Evolutionary conservation across 371 early-diverging fungal genomes (phyloP).

Genomic region (Synchytrium microbalum): DNA sequence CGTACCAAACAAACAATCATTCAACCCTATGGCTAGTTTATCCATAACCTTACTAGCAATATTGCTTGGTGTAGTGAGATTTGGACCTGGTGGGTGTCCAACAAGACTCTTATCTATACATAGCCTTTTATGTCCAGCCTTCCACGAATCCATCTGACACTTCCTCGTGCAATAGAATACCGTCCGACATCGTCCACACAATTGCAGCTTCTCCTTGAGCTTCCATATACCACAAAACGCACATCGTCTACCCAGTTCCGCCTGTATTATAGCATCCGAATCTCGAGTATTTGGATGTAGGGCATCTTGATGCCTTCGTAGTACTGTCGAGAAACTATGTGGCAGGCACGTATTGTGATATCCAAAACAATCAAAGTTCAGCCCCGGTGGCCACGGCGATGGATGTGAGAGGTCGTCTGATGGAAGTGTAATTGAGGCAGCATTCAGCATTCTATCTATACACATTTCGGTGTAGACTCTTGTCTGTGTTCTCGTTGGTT

Average conservation of each 20-base stretch:
- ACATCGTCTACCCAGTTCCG: slow-evolving; percentile 9
- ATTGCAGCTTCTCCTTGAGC: background rate
- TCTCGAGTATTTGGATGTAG: background rate
- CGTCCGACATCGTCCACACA: slow-evolving; percentile 7
- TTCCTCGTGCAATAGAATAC: slow-evolving; percentile 10
- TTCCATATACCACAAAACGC: slow-evolving; percentile 13
- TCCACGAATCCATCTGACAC: slow-evolving; percentile 14
- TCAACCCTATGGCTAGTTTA: background rate
- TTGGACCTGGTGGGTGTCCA: background rate
- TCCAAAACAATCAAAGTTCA: slow-evolving; percentile 14
- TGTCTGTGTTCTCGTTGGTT: background rate
- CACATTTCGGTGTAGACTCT: slow-evolving; percentile 19
- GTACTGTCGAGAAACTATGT: background rate
- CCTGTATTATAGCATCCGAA: background rate
- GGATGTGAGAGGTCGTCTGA: background rate
- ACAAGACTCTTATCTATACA: slow-evolving; percentile 10
- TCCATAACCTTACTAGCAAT: background rate
- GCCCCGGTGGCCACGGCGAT: background rate
- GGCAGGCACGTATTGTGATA: slow-evolving; percentile 11
- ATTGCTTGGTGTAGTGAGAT: background rate
- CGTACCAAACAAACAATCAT: background rate
- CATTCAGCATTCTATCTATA: slow-evolving; percentile 12
- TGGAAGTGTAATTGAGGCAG: background rate
- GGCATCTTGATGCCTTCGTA: slow-evolving; percentile 2
- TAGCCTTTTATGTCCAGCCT: slow-evolving; percentile 11